Evolutionary conservation across 2,329 filamentous ascomycete genomes (phyloP).

Genomic region (Fusarium xyrophilum): DNA sequence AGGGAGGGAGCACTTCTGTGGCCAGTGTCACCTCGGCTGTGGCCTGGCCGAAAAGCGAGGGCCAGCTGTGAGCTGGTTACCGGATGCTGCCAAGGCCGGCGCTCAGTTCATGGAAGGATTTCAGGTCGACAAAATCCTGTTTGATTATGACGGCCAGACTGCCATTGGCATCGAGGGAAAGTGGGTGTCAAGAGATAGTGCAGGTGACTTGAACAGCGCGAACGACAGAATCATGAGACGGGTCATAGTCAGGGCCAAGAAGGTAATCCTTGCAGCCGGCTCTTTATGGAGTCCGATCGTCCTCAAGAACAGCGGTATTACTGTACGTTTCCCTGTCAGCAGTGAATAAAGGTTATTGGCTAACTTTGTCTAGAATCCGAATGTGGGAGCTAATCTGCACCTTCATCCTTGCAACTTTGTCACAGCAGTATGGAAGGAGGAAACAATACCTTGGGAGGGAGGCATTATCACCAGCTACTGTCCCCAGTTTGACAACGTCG

Average conservation of each 20-base stretch:
- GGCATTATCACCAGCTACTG: conserved; percentile 81
- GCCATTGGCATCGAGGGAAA: conserved; percentile 75
- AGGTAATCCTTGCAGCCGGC: conserved; percentile 80
- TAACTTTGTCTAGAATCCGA: conserved; percentile 63
- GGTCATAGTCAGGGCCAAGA: conserved; percentile 78
- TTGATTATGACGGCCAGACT: conserved; percentile 63
- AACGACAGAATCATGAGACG: conserved; percentile 60
- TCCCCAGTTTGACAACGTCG: conserved; percentile 79
- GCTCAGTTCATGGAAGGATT: conserved; percentile 87
- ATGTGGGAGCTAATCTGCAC: conserved; percentile 83
- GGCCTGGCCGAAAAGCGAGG: conserved; percentile 78
- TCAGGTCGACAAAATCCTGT: conserved; percentile 72
- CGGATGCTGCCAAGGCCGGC: conserved; percentile 78
- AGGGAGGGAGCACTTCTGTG: conserved; percentile 76
- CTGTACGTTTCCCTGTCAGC: conserved; percentile 51
- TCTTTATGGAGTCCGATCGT: conserved; percentile 79
- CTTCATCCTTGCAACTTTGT: conserved; percentile 75
- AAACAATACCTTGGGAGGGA: conserved; percentile 74
- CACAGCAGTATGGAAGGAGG: conserved; percentile 70
- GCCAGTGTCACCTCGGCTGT: conserved; percentile 67
- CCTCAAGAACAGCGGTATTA: conserved; percentile 78
- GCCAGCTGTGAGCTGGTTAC: conserved; percentile 77
- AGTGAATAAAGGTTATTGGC: conserved; percentile 6
- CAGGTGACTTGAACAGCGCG: conserved; percentile 63
- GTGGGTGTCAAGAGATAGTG: conserved; percentile 75